phyloP scores from a whole-genome alignment of 139 green algal species.

The Chlorella sp. region DNA sequence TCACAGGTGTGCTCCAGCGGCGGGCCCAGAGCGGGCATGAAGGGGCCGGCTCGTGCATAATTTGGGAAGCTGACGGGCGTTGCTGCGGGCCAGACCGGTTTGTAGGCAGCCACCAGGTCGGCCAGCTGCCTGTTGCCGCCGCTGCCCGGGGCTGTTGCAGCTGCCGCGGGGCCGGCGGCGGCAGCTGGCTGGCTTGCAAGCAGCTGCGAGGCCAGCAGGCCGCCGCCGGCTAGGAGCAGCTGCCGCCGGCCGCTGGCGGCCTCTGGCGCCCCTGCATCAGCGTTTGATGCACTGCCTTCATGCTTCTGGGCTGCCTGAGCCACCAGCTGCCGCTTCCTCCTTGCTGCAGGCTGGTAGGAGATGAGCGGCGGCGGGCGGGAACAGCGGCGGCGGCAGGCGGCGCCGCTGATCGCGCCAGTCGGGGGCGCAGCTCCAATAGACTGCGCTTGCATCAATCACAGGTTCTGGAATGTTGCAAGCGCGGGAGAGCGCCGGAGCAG shows the following conservation, averaged over 20 bases:
- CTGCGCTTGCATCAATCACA: too few relatives aligned
- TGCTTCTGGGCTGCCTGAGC: too few relatives aligned
- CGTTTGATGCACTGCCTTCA: neutral
- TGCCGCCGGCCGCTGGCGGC: neutral
- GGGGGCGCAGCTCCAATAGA: too few relatives aligned
- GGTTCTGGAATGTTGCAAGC: too few relatives aligned
- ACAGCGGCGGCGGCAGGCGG: too few relatives aligned
- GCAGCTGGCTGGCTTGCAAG: neutral
- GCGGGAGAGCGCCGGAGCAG: too few relatives aligned
- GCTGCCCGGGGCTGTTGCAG: neutral
- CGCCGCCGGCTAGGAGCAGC: neutral
- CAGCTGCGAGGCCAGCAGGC: neutral
- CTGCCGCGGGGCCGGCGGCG: neutral
- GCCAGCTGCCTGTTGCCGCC: neutral
- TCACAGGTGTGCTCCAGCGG: constrained; percentile 74
- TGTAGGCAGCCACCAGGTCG: neutral
- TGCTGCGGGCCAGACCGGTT: neutral
- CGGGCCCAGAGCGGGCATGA: constrained; percentile 61
- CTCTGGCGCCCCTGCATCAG: neutral
- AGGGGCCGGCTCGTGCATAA: constrained; percentile 59
- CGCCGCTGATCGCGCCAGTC: too few relatives aligned
- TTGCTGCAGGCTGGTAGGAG: too few relatives aligned
- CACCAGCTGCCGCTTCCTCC: too few relatives aligned
- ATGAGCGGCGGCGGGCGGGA: too few relatives aligned
- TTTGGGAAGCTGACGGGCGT: constrained; percentile 30